phyloP scores from a whole-genome alignment of 345 rosid genomes.

The Mallotus nudiflorus region DNA sequence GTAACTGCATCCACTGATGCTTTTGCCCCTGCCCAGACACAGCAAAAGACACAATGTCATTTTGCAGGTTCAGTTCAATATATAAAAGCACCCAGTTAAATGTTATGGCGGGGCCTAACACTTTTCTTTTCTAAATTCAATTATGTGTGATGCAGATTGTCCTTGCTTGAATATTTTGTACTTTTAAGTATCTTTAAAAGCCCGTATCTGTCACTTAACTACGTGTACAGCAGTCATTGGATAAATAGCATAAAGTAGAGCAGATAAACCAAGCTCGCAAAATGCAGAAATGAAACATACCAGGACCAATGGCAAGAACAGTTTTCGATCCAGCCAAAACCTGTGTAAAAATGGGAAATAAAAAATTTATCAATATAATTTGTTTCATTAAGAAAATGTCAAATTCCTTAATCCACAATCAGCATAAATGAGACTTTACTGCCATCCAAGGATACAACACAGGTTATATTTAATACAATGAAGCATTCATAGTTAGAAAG shows the following conservation, averaged over 20 bases:
- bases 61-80: not conserved
- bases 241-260: not conserved
- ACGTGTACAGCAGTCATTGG: not conserved
- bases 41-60: slow-evolving; percentile 2
- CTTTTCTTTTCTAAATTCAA: not conserved
- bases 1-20: slow-evolving; percentile 67
- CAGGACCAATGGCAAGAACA: slow-evolving; percentile 88
- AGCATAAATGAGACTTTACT: not conserved
- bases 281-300: slow-evolving; percentile 33
- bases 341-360: slow-evolving; percentile 31
- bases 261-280: slow-evolving; percentile 9
- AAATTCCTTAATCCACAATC: not conserved
- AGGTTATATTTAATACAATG: not conserved
- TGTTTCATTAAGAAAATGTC: not conserved
- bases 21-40: slow-evolving; percentile 57
- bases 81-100: not conserved
- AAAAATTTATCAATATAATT: not conserved
- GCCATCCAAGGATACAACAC: not conserved
- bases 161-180: not conserved
- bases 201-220: not conserved
- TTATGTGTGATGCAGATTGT: not conserved
- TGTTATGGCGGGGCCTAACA: not conserved
- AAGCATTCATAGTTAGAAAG: not conserved
- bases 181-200: not conserved
- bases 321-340: slow-evolving; percentile 87